Percentiles rank a stretch among this genome's conserved stretches.
Evolutionary conservation across 106 monocot species (phyloP).

Genomic region (Iris macrosiphon): DNA sequence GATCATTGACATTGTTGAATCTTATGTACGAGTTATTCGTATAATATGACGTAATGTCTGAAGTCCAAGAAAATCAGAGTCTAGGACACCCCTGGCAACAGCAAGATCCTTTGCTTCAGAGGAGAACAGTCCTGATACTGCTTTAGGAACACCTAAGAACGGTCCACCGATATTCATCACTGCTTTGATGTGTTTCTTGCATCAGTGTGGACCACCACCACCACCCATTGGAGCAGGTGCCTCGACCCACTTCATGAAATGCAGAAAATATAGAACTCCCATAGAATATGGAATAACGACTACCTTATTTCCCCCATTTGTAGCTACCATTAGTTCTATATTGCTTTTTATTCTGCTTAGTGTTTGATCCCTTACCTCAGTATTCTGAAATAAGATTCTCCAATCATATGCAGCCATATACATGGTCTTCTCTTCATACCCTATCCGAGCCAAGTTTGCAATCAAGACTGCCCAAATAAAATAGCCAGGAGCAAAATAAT

Average conservation of each 20-base stretch:
- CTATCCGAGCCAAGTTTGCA: constrained; percentile 97
- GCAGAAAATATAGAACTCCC: constrained; percentile 95
- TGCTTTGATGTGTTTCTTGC: constrained; percentile 91
- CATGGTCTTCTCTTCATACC: constrained; percentile 99
- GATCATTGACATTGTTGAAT: constrained; percentile 99
- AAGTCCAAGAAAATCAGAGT: constrained; percentile 81
- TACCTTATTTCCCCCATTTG: constrained; percentile 95
- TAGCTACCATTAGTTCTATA: constrained; percentile 89
- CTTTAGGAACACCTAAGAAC: constrained; percentile 97
- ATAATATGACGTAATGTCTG: constrained; percentile 89
- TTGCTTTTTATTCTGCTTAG: constrained; percentile 96
- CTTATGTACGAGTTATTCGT: constrained; percentile 99
- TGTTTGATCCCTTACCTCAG: constrained; percentile 92
- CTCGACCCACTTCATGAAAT: constrained; percentile 99
- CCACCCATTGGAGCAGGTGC: constrained; percentile 90
- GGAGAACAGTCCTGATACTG: constrained; percentile 86
- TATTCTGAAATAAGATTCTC: constrained; percentile 99
- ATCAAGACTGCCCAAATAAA: constrained; percentile 99
- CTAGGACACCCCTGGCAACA: constrained; percentile 89
- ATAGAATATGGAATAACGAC: constrained; percentile 99
- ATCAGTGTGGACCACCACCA: constrained; percentile 84
- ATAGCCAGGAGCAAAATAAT: constrained; percentile 97
- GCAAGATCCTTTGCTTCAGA: constrained; percentile 99
- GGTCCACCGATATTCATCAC: constrained; percentile 99
- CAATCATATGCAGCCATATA: constrained; percentile 99